phyloP scores from a whole-genome alignment of 2,329 filamentous ascomycete species.

The Fusarium secorum region DNA sequence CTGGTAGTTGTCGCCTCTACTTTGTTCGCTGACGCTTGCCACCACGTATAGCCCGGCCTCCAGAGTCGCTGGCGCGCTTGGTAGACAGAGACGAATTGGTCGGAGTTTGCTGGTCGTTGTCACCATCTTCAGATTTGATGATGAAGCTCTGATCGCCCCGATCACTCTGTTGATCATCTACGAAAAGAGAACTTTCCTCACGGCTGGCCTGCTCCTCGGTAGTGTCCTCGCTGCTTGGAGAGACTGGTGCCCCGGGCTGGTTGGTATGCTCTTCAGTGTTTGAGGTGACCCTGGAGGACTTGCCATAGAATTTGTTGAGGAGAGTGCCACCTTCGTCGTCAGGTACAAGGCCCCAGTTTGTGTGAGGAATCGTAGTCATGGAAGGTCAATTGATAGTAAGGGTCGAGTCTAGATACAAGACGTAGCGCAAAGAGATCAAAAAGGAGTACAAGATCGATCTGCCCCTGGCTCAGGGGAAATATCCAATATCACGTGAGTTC shows the following conservation, averaged over 20 bases:
- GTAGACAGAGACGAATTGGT: fast-evolving
- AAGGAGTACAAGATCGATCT: too few relatives aligned
- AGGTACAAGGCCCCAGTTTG: background rate
- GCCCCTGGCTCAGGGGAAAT: too few relatives aligned
- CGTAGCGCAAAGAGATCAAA: too few relatives aligned
- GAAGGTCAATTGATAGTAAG: too few relatives aligned
- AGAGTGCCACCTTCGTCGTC: background rate
- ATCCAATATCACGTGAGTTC: too few relatives aligned
- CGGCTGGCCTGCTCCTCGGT: background rate
- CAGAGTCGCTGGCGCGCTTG: background rate
- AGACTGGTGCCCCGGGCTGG: fast-evolving
- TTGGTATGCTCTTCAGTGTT: background rate
- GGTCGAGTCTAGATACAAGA: too few relatives aligned
- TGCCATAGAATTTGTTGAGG: background rate
- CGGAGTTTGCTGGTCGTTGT: background rate
- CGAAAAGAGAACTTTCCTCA: background rate
- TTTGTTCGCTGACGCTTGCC: background rate
- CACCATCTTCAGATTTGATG: background rate
- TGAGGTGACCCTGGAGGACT: background rate
- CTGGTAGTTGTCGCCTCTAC: fast-evolving
- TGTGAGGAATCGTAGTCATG: too few relatives aligned
- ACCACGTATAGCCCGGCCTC: background rate
- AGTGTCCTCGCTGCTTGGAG: fast-evolving
- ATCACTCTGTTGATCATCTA: background rate
- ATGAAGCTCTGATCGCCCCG: background rate